A percentile compares a stretch with the other conserved stretches of the same genome.
phyloP scores from a whole-genome alignment of 2,329 filamentous ascomycete genomes.

The Furcasterigmium sp. region DNA sequence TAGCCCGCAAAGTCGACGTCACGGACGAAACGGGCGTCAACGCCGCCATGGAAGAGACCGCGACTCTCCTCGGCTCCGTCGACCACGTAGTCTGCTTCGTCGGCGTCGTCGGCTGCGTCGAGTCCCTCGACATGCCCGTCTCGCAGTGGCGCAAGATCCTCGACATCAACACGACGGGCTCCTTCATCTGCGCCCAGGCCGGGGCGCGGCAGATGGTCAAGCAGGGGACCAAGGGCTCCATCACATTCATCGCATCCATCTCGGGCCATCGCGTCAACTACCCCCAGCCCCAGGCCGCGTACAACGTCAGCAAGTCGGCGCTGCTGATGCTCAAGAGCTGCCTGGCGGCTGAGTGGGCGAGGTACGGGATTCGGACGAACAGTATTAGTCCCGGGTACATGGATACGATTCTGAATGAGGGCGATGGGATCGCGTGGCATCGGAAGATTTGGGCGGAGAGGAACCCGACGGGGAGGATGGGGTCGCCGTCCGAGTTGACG shows the following conservation, averaged over 20 bases:
- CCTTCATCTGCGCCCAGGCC: conserved; percentile 66
- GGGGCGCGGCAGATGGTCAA: conserved; percentile 45
- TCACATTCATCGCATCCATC: conserved; percentile 63
- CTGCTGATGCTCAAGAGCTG: conserved; percentile 58
- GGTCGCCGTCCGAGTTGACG: conserved; percentile 54
- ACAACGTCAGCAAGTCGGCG: conserved; percentile 68
- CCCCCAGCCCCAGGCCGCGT: conserved; percentile 32
- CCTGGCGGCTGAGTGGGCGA: conserved; percentile 69
- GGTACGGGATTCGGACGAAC: conserved; percentile 66
- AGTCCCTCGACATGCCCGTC: conserved; percentile 53
- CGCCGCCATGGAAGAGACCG: conserved; percentile 49
- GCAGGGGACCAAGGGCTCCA: conserved; percentile 48
- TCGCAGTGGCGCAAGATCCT: conserved; percentile 58
- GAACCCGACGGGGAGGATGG: conserved; percentile 62
- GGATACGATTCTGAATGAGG: conserved; percentile 69
- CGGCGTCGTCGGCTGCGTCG: conserved; percentile 59
- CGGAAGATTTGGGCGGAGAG: conserved; percentile 50
- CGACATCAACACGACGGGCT: conserved; percentile 68
- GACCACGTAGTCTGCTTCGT: conserved; percentile 56
- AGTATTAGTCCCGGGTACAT: conserved; percentile 70
- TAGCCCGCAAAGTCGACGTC: conserved; percentile 51
- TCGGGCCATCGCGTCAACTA: conserved; percentile 61
- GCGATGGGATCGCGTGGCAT: conserved; percentile 47
- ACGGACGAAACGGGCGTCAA: conserved; percentile 48
- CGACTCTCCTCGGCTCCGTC: conserved; percentile 60